Evolutionary conservation across 1,284 basidiomycete species (phyloP).

Genomic region (Lignosus rhinocerotis): DNA sequence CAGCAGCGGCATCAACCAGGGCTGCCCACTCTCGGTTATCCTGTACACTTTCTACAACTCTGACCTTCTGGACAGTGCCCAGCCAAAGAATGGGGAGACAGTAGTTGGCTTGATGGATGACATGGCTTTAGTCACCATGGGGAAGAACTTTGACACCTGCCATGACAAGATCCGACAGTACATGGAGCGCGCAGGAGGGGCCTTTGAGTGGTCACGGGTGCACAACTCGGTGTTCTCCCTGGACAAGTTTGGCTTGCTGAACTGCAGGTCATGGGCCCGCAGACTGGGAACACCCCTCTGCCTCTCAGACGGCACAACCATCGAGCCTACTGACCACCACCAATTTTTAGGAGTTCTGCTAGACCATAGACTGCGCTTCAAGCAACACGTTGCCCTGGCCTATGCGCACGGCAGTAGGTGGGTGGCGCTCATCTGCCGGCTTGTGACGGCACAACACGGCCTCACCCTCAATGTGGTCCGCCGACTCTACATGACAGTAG

Average conservation of each 20-base stretch:
- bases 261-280: constrained; percentile 1
- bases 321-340: constrained; percentile 1
- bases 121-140: constrained; percentile 17
- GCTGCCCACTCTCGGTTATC: not conserved
- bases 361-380: constrained; percentile 37
- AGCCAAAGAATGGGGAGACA: constrained; percentile 18
- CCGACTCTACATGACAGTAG: constrained; percentile 30
- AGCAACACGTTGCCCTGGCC: constrained; percentile 31
- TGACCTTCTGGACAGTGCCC: constrained; percentile 28
- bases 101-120: constrained; percentile 36
- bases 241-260: constrained; percentile 27
- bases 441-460: constrained; percentile 19
- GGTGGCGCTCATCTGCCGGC: constrained; percentile 22
- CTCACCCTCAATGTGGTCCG: not conserved
- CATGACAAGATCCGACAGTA: constrained; percentile 12
- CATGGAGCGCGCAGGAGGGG: constrained; percentile 16
- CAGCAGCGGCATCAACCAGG: constrained; percentile 21
- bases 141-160: constrained; percentile 17
- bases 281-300: constrained; percentile 11
- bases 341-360: constrained; percentile 38
- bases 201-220: constrained; percentile 23
- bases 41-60: not conserved
- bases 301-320: constrained; percentile 9
- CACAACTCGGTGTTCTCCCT: constrained; percentile 30
- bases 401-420: constrained; percentile 33